phyloP scores from a whole-genome alignment of 495 filamentous ascomycete species.

The Choiromyces venosus region DNA sequence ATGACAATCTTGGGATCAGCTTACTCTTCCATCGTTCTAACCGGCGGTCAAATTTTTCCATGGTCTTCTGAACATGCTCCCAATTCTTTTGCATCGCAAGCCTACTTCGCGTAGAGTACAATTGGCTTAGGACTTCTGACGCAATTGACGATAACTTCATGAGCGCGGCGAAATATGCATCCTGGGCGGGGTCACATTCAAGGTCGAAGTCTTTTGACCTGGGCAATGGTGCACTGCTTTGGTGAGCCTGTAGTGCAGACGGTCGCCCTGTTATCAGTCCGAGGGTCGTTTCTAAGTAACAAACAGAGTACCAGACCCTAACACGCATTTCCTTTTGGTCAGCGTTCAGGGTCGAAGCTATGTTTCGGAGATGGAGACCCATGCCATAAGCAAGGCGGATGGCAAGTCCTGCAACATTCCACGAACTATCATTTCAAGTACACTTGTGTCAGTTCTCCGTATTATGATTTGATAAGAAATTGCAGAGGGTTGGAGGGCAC shows the following conservation, averaged over 20 bases:
- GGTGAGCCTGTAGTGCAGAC: slow-evolving; percentile 23
- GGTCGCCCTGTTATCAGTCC: slow-evolving; percentile 34
- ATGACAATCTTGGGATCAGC: not conserved
- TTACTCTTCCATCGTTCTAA: slow-evolving; percentile 17
- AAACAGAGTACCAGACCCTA: slow-evolving; percentile 35
- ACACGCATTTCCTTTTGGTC: slow-evolving; percentile 26
- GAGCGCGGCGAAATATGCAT: slow-evolving; percentile 27
- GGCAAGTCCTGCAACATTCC: slow-evolving; percentile 39
- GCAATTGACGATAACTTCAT: slow-evolving; percentile 20
- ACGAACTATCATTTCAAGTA: slow-evolving; percentile 22
- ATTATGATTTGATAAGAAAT: not conserved
- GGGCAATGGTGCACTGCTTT: slow-evolving; percentile 25
- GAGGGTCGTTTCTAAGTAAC: slow-evolving; percentile 30
- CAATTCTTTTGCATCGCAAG: slow-evolving; percentile 11
- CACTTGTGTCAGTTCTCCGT: not conserved
- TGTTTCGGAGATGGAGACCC: slow-evolving; percentile 31
- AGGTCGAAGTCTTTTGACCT: slow-evolving; percentile 5
- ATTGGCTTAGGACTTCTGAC: slow-evolving; percentile 15
- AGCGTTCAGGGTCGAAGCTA: slow-evolving; percentile 1
- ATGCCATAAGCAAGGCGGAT: slow-evolving; percentile 33
- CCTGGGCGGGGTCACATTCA: slow-evolving; percentile 3
- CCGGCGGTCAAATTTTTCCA: not conserved
- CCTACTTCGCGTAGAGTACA: slow-evolving; percentile 23
- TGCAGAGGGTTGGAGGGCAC: not conserved
- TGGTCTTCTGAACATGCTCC: slow-evolving; percentile 12